Evolutionary conservation across 805 yeast species (phyloP).

Genomic region (Saccharomycopsis synnaedendra): DNA sequence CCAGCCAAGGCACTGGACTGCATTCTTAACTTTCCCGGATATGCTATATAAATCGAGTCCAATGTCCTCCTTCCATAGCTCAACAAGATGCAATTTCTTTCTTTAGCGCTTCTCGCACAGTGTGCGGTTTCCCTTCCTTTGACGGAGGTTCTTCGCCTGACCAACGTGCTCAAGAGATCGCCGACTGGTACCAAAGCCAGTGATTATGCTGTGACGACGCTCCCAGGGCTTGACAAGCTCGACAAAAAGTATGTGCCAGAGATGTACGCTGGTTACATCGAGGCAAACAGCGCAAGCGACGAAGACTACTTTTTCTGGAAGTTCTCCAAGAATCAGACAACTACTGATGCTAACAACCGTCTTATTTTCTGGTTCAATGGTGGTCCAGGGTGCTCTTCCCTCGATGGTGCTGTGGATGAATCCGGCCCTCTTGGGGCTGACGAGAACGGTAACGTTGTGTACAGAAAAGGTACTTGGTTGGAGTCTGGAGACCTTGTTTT

Average conservation of each 20-base stretch:
- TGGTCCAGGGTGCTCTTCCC: slow-evolving; percentile 96
- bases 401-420: slow-evolving; percentile 95
- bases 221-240: slow-evolving; percentile 15
- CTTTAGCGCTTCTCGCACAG: too few relatives aligned
- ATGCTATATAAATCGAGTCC: too few relatives aligned
- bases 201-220: slow-evolving; percentile 7
- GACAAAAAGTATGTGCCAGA: slow-evolving; percentile 5
- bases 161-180: too few relatives aligned
- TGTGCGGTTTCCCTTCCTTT: too few relatives aligned
- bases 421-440: slow-evolving; percentile 75
- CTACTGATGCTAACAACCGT: slow-evolving; percentile 22
- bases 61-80: too few relatives aligned
- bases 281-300: slow-evolving; percentile 37
- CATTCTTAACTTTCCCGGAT: too few relatives aligned
- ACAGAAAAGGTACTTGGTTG: slow-evolving; percentile 77
- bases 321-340: slow-evolving; percentile 23
- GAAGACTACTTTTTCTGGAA: slow-evolving; percentile 74
- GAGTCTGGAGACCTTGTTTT: slow-evolving; percentile 67
- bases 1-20: too few relatives aligned
- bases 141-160: too few relatives aligned
- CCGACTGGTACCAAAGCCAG: slow-evolving; percentile 16
- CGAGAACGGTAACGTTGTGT: slow-evolving; percentile 28
- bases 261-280: slow-evolving; percentile 61
- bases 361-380: slow-evolving; percentile 89
- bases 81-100: too few relatives aligned